Conservation (phyloP, 1,139 yeast genomes). For the Meyerozyma sp. region DNA sequence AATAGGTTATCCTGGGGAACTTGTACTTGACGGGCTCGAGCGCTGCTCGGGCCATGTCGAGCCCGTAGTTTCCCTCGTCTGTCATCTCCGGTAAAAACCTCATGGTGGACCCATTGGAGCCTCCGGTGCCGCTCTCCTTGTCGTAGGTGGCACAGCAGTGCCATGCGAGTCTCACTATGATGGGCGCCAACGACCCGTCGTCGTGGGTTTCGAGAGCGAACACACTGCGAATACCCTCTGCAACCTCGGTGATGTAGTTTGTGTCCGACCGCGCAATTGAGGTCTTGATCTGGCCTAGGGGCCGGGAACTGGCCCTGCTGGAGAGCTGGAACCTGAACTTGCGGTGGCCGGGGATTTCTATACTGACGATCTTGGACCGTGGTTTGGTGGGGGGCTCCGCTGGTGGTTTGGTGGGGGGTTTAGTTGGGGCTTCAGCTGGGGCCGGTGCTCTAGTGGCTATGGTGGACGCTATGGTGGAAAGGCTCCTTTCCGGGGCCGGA, state of each 20-base stretch:
- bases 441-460: too few relatives aligned
- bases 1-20: conserved; percentile 56
- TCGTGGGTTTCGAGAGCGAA: conserved; percentile 31
- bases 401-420: neutral
- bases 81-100: conserved; percentile 44
- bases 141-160: conserved; percentile 68
- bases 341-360: neutral
- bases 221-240: conserved; percentile 10
- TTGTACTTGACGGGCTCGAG: conserved; percentile 53
- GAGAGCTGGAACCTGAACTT: neutral
- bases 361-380: neutral
- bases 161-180: conserved; percentile 64
- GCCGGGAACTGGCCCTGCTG: neutral
- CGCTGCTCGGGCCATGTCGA: conserved; percentile 50
- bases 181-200: conserved; percentile 65
- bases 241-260: neutral
- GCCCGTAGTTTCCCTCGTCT: conserved; percentile 54
- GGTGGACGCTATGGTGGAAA: too few relatives aligned
- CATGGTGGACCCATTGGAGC: conserved; percentile 69
- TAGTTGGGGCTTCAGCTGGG: neutral
- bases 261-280: neutral
- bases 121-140: conserved; percentile 49
- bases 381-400: neutral
- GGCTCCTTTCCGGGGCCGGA: too few relatives aligned
- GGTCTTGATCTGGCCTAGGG: neutral